Base-by-base conservation (phyloP, 2,329 filamentous ascomycete species). In the Cryphonectria japonica region DNA sequence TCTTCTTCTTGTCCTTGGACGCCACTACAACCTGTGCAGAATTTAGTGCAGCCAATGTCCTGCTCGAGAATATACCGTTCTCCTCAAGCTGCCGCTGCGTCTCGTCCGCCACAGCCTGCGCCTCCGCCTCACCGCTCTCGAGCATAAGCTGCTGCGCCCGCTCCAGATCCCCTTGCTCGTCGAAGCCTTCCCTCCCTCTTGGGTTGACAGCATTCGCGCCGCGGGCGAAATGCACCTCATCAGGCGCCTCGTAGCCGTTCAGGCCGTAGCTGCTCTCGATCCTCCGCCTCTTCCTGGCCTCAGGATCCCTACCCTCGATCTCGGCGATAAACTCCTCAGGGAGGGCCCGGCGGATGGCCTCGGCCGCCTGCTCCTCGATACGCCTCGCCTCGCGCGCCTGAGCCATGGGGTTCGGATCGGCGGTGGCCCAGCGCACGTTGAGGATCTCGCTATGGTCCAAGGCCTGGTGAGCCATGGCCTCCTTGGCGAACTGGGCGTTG, bases 391-490 rank as follows among this genome's bases (percentile, higher is more conserved):
- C 96, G 72, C 97, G 88, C 74, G 97, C 97, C 80, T 97, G 94
- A 1, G 95, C 94, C 85, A 96, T 91, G 0, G 96, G 96, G 76
- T 99, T 99, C 1, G 96, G 96, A 78, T 99, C 96, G 8, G 94
- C 92, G 0, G 96, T 99, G 59, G 96, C 96, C 96, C 96, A 99
- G 74, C 97, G 88, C 64, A 99, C 95, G 80, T 99, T 99, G 37
- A 99, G 84, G 32, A 98, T 91, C 82, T 99, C 96, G 73, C 90
- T 91, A 80, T 98, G 92, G 77, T 99, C 96, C 39, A 99, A 85
- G 0, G 90, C 89, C 82, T 99, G 96, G 78, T 98, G 94, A 6
- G 94, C 93, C 95, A 99, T 98, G 0, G 96, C 93, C 80, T 97
- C 94, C 79, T 95, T 95, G 3, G 94, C 94, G 76, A 97, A 97